Conservation (phyloP, 371 early-diverging fungal species). For the Blastocladiella emersonii region DNA sequence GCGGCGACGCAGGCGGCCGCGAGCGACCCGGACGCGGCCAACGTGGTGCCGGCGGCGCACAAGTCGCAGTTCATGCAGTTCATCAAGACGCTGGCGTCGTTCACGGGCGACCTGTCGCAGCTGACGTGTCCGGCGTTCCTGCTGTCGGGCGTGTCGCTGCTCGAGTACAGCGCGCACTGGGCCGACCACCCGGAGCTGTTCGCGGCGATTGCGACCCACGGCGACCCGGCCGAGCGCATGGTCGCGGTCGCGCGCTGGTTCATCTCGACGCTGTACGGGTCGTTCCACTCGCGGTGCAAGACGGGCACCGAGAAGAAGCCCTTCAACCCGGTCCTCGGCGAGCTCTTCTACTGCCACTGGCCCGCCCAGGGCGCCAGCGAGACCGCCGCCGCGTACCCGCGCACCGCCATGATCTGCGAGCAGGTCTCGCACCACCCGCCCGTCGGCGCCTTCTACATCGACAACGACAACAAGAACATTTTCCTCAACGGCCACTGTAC, state of each 20-base stretch:
- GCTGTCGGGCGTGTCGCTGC: slow-evolving; percentile 52
- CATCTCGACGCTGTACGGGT: slow-evolving; percentile 59
- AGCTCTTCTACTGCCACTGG: slow-evolving; percentile 59
- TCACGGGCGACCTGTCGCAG: slow-evolving; percentile 63
- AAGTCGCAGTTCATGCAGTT: slow-evolving; percentile 56
- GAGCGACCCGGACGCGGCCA: neutral
- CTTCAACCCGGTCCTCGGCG: slow-evolving; percentile 73
- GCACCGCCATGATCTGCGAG: slow-evolving; percentile 46
- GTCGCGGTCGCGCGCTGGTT: slow-evolving; percentile 59
- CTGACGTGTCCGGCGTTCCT: slow-evolving; percentile 67
- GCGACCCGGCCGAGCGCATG: slow-evolving; percentile 50
- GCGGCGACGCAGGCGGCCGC: too few relatives aligned
- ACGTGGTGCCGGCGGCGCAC: slow-evolving; percentile 41
- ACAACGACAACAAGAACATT: slow-evolving; percentile 52
- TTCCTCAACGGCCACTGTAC: slow-evolving; percentile 51
- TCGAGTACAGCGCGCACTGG: slow-evolving; percentile 68
- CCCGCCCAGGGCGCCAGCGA: slow-evolving; percentile 31
- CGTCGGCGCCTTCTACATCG: slow-evolving; percentile 45
- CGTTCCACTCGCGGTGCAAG: slow-evolving; percentile 49
- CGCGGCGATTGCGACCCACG: slow-evolving; percentile 38
- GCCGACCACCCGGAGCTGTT: slow-evolving; percentile 56
- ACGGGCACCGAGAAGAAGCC: slow-evolving; percentile 62
- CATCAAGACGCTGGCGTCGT: slow-evolving; percentile 51
- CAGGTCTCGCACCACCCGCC: slow-evolving; percentile 68
- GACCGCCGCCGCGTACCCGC: neutral